Percentiles rank a stretch among this genome's conserved stretches.
Evolutionary conservation across 768 basidiomycete species (phyloP).

Genomic region (Podaxis sp.): DNA sequence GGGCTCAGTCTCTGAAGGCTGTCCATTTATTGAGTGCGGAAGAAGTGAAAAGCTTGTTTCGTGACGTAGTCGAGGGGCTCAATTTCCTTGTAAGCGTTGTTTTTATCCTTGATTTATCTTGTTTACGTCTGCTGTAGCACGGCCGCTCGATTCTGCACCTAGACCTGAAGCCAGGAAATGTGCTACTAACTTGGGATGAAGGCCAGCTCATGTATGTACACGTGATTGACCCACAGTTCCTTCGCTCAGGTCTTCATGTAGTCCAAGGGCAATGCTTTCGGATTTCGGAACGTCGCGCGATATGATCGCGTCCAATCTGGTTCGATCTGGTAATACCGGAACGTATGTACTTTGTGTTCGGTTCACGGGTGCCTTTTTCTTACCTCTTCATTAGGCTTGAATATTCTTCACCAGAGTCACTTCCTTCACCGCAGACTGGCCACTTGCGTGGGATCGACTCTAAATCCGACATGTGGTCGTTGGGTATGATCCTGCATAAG

Average conservation of each 20-base stretch:
- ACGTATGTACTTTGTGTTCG: slow-evolving; percentile 58
- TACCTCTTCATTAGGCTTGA: slow-evolving; percentile 56
- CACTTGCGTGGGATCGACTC: slow-evolving; percentile 73
- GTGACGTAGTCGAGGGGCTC: slow-evolving; percentile 84
- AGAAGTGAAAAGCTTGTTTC: slow-evolving; percentile 79
- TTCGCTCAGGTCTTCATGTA: slow-evolving; percentile 27
- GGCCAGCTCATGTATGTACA: slow-evolving; percentile 69
- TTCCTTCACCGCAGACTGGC: slow-evolving; percentile 67
- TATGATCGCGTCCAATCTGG: slow-evolving; percentile 68
- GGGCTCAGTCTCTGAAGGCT: slow-evolving; percentile 52
- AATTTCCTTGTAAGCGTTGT: slow-evolving; percentile 69
- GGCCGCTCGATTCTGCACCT: slow-evolving; percentile 85
- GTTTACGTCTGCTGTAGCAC: slow-evolving; percentile 48
- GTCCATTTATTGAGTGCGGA: slow-evolving; percentile 85
- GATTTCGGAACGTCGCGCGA: slow-evolving; percentile 96
- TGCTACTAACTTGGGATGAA: slow-evolving; percentile 90
- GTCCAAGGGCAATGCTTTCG: slow-evolving; percentile 91
- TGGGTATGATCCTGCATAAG: slow-evolving; percentile 95
- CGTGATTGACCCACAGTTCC: not conserved
- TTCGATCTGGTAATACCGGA: slow-evolving; percentile 91
- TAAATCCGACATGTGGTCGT: slow-evolving; percentile 95
- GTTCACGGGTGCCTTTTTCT: not conserved
- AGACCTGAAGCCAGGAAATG: slow-evolving; percentile 93
- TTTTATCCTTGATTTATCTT: slow-evolving; percentile 9
- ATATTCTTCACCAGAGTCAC: slow-evolving; percentile 86